Evolutionary conservation across 345 rosid species (phyloP).

Genomic region (Hypericum perforatum): DNA sequence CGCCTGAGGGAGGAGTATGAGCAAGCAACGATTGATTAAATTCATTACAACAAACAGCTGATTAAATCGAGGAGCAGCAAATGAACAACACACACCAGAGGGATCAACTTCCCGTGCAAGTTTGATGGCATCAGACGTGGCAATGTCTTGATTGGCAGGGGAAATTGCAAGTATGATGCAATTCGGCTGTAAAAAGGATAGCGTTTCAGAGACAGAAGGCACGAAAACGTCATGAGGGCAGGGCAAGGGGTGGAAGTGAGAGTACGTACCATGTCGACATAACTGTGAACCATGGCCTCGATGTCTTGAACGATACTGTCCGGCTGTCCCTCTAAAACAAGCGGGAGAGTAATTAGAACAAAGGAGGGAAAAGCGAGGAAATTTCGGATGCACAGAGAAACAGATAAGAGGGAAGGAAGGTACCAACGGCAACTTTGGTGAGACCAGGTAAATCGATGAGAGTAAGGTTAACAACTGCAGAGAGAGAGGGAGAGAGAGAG

Average conservation of each 20-base stretch:
- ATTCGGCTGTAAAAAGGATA: conserved; percentile 53
- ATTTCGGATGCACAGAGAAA: background rate
- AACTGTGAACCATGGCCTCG: conserved; percentile 80
- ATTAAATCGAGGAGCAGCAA: conserved; percentile 1
- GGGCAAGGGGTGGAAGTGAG: background rate
- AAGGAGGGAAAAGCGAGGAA: background rate
- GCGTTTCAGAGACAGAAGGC: background rate
- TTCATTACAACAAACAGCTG: background rate
- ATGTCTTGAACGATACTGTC: conserved; percentile 77
- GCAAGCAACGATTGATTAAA: conserved; percentile 2
- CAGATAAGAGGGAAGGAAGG: conserved; percentile 10
- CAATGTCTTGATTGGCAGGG: conserved; percentile 96
- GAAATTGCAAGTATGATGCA: conserved; percentile 85
- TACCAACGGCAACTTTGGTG: conserved; percentile 94
- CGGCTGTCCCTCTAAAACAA: conserved; percentile 85
- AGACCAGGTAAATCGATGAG: conserved; percentile 88
- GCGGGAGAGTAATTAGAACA: conserved; percentile 14
- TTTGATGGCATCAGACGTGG: conserved; percentile 94
- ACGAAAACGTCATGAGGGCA: background rate
- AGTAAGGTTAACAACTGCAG: conserved; percentile 92
- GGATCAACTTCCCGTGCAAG: conserved; percentile 90
- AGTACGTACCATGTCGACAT: conserved; percentile 87
- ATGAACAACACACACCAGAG: conserved; percentile 35
- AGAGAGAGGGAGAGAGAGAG: conserved; percentile 5
- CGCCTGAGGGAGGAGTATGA: conserved; percentile 47